Evolutionary conservation across 108 stramenopile species (phyloP).

Genomic region (Nitzschia palea): DNA sequence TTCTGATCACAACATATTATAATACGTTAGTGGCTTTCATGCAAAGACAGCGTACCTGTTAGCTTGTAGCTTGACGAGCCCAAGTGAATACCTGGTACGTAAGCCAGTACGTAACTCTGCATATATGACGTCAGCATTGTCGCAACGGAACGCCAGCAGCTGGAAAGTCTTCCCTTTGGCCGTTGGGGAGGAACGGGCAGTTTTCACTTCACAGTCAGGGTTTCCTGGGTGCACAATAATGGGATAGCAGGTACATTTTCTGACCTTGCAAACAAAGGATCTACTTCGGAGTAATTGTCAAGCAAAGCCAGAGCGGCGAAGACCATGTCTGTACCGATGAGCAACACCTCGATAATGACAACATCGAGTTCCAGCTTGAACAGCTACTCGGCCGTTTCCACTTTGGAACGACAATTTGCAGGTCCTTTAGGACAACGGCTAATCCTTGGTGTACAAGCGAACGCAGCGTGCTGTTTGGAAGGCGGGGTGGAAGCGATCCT

Average conservation of each 20-base stretch:
- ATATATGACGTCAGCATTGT: too few relatives aligned
- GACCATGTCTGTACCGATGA: too few relatives aligned
- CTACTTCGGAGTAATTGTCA: too few relatives aligned
- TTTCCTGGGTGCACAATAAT: too few relatives aligned
- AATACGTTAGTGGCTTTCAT: neutral
- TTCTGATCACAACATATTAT: too few relatives aligned
- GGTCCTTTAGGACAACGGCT: slow-evolving; percentile 42
- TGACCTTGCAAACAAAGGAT: too few relatives aligned
- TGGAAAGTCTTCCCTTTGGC: too few relatives aligned
- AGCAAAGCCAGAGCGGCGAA: too few relatives aligned
- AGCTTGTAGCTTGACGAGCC: neutral
- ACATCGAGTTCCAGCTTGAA: slow-evolving; percentile 24
- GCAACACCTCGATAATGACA: neutral
- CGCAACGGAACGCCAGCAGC: too few relatives aligned
- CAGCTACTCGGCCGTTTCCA: slow-evolving; percentile 40
- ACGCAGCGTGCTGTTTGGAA: slow-evolving; percentile 43
- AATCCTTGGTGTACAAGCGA: slow-evolving; percentile 52
- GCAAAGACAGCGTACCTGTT: neutral
- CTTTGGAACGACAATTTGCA: slow-evolving; percentile 46
- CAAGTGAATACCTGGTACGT: neutral
- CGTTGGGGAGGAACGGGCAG: too few relatives aligned
- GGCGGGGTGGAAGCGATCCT: slow-evolving; percentile 72
- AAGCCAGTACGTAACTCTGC: neutral
- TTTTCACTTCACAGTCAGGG: too few relatives aligned
- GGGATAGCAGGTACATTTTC: too few relatives aligned